These are phyloP conservation scores for carrot (Daucus carota) DNA, from an alignment of 129 eudicot species.

Conservation along the genomic window DH1_v3.0 NC_030384.2:43299001-43299500, in stretches of 20 bases:
- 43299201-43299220: neutral
- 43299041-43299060: slow-evolving; percentile 1
- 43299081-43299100: neutral
- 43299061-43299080: neutral
- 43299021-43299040: slow-evolving; percentile 96
- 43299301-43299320: neutral
- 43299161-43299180: neutral
- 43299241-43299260: neutral
- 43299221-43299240: neutral
- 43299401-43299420: too few species aligned
- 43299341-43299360: too few species aligned
- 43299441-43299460: too few species aligned
- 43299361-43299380: neutral
- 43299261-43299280: neutral
- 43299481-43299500: too few species aligned
- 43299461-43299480: neutral
- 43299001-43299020: slow-evolving; percentile 66
- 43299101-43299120: neutral
- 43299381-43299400: neutral
- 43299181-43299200: neutral
- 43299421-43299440: too few species aligned
- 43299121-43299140: neutral
- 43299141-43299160: neutral
- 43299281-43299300: neutral
- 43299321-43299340: neutral